Conservation (phyloP, 352 stramenopile genomes). For the Phytophthora aleatoria region DNA sequence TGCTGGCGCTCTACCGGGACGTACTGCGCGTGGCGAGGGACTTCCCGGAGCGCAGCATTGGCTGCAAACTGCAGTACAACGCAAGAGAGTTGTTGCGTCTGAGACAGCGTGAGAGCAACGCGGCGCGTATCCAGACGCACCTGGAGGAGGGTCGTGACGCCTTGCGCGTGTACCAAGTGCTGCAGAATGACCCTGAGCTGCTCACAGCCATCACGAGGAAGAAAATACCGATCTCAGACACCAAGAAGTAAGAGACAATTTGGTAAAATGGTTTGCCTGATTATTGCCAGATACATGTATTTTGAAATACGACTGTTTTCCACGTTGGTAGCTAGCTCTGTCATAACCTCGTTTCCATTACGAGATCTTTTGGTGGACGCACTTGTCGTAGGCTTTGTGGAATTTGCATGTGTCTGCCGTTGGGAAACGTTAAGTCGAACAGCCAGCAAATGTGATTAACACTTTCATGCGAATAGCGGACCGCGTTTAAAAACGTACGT, state of each 20-base stretch:
- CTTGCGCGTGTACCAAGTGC: conserved; percentile 63
- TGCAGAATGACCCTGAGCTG: conserved; percentile 48
- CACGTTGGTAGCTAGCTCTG: too few relatives aligned
- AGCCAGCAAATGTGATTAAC: too few relatives aligned
- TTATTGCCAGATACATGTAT: too few relatives aligned
- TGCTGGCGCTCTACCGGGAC: conserved; percentile 67
- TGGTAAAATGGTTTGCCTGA: too few relatives aligned
- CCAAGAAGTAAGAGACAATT: not conserved
- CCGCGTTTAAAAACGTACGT: too few relatives aligned
- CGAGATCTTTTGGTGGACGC: too few relatives aligned
- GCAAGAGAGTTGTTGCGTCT: conserved; percentile 71
- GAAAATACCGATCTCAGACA: conserved; percentile 15
- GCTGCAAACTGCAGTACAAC: conserved; percentile 78
- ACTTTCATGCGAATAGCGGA: too few relatives aligned
- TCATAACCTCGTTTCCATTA: too few relatives aligned
- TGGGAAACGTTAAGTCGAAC: too few relatives aligned
- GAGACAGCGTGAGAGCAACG: conserved; percentile 53
- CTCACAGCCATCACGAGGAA: conserved; percentile 69
- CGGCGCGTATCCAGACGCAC: conserved; percentile 41
- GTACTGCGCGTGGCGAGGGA: conserved; percentile 51
- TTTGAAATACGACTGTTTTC: too few relatives aligned
- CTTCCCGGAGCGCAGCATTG: conserved; percentile 69
- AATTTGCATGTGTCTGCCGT: too few relatives aligned
- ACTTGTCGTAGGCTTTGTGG: too few relatives aligned
- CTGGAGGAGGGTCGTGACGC: conserved; percentile 59